Base-by-base conservation (phyloP, 1,139 yeast genomes). In the Nakaseomyces bracarensis region DNA sequence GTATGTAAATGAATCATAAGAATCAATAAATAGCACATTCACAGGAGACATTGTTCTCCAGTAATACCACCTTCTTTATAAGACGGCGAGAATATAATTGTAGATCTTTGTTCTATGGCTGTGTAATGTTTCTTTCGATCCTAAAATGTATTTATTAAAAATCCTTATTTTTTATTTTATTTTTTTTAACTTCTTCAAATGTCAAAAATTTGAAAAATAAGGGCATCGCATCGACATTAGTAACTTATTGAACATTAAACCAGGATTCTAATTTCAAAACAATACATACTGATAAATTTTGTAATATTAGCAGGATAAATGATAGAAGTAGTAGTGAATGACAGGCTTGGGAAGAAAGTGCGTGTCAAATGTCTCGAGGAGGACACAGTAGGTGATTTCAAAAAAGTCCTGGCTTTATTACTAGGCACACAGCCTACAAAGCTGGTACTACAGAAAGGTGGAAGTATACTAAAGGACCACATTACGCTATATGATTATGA, bases 1-100 rank as follows among this genome's bases (percentile, higher is more conserved):
- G 64, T 77, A 83, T 3, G 96, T 82, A 69, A 89, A 91, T 9
- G 97, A 89, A 61, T 91, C 98, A 57, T 91, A 89, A 4, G 96
- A 87, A 61, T 91, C 98, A 16, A 91, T 76, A 46, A 91, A 74
- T 15, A 91, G 75, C 10, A 58, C 55, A 40, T 53, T 47, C 36
- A 54, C 26, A 30, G 34, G 34, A 18, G 34, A 16, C 34, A 30
- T 30, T 27, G 14, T 10, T 9, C 29, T 26, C 14, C 29, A 22
- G 25, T 10, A 22, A n/a, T n/a, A n/a, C n/a, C n/a, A n/a, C n/a
- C n/a, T n/a, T n/a, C n/a, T n/a, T n/a, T n/a, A n/a, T n/a, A n/a
- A n/a, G n/a, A n/a, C n/a, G n/a, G n/a, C n/a, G n/a, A n/a, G n/a
- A n/a, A n/a, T n/a, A n/a, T n/a, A n/a, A n/a, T n/a, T n/a, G n/a